Conservation (phyloP, 1,284 basidiomycete species). For the Cryptococcus wingfieldii region DNA sequence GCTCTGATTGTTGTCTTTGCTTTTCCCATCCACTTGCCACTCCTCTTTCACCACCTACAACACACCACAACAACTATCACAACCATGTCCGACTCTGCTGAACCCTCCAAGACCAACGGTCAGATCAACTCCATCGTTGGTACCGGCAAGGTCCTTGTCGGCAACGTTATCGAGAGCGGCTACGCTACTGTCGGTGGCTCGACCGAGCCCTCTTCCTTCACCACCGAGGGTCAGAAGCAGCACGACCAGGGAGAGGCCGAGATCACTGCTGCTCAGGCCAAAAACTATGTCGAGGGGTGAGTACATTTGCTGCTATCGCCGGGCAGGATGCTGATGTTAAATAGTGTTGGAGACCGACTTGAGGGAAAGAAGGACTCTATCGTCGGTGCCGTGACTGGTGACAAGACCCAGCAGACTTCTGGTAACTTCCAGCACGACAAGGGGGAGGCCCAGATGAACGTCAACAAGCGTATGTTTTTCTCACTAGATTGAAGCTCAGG, state of each 20-base stretch:
- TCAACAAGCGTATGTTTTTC: constrained; percentile 27
- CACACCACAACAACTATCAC: constrained; percentile 4
- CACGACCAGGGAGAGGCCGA: constrained; percentile 61
- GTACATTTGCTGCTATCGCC: constrained; percentile 6
- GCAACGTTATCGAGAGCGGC: constrained; percentile 59
- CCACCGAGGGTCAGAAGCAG: constrained; percentile 57
- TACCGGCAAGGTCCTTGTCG: constrained; percentile 48
- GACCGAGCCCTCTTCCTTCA: constrained; percentile 29
- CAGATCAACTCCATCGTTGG: constrained; percentile 47
- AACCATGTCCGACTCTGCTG: constrained; percentile 28
- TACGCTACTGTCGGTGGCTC: constrained; percentile 45
- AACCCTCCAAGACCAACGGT: constrained; percentile 60
- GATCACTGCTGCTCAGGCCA: constrained; percentile 43
- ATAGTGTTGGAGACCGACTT: constrained; percentile 54
- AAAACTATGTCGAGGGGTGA: constrained; percentile 55
- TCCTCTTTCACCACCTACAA: constrained; percentile 2
- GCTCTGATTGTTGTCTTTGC: not conserved
- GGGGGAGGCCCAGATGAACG: constrained; percentile 48
- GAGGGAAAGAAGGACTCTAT: constrained; percentile 65
- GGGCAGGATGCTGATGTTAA: not conserved
- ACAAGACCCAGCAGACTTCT: constrained; percentile 58
- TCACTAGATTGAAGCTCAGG: not conserved
- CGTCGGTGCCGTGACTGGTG: constrained; percentile 61
- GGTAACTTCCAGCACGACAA: constrained; percentile 59
- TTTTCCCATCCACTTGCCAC: not conserved